Evolutionary conservation across 2,329 filamentous ascomycete species (phyloP).

Genomic region (Trichophyton equinum): DNA sequence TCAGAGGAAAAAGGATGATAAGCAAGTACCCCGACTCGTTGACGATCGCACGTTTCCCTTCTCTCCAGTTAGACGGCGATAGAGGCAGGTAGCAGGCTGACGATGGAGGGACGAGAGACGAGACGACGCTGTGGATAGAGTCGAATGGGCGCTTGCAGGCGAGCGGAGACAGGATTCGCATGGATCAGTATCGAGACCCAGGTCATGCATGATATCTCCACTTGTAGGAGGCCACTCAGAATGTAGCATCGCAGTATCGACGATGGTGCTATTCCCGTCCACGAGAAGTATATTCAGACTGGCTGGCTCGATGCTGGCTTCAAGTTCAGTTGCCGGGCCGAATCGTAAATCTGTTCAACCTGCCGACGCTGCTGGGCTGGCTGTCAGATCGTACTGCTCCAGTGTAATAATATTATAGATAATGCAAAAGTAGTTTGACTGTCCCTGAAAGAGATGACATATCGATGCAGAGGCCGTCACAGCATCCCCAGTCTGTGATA

Average conservation of each 20-base stretch:
- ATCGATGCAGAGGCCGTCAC: background rate
- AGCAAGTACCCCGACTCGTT: background rate
- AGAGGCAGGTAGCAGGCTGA: background rate
- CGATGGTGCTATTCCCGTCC: background rate
- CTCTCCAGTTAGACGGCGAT: background rate
- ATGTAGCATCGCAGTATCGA: background rate
- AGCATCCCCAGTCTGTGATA: background rate
- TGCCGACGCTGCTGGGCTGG: background rate
- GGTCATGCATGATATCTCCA: constrained; percentile 1
- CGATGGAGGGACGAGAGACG: background rate
- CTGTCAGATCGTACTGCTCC: background rate
- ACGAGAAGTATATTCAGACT: background rate
- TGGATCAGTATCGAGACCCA: background rate
- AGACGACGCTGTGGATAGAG: background rate
- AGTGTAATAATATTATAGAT: background rate
- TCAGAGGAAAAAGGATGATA: background rate
- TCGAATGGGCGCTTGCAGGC: constrained; percentile 1
- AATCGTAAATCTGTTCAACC: background rate
- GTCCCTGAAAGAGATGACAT: background rate
- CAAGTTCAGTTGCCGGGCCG: background rate
- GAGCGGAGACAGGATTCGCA: constrained; percentile 3
- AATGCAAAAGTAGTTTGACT: background rate
- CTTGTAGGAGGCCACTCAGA: background rate
- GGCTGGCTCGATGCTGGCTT: background rate
- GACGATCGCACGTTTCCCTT: background rate